Base-by-base conservation (phyloP, 2,329 filamentous ascomycete genomes). In the Penicillium sp. region DNA sequence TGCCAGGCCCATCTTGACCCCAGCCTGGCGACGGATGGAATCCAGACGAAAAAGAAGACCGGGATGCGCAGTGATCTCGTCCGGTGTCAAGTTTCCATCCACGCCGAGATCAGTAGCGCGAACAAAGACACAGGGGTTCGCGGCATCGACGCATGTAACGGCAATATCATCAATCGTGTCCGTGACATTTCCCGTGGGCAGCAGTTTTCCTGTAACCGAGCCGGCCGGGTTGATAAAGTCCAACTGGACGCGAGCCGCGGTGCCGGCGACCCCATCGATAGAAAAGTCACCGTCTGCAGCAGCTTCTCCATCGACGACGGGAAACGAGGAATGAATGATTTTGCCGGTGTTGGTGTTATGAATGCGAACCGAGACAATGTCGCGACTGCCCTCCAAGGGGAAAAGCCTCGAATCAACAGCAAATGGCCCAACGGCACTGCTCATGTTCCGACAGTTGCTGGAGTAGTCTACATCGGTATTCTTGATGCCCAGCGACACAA, bases 371-470 rank as follows among this genome's bases (percentile, higher is more conserved):
- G 49, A 53, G 31, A 43, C 54, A 2, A 40, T 43, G 70, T 77
- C 1, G 72, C 69, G 47, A 65, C 27, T 36, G 1, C 44, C 24
- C 1, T 22, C 11, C 6, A 53, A 24, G 0, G 47, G 11, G 46
- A 80, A 66, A 1, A 84, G 51, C 2, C 76, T 72, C 20, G 74
- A 64, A 68, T 87, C 68, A 61, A 82, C 70, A 2, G 80, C 81
- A 59, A 79, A 83, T 0, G 85, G 84, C 0, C 84, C 86, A 37
- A 88, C 76, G 0, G 80, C 76, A 32, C 78, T 75, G 5, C 74
- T 80, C 82, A 89, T 85, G 62, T 88, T 88, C n/a, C 85, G 85
- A 61, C 85, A 88, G 57, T 87, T 89, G 20, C 84, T 81, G 0
- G 81, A 80, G 57, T 80, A 77, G 58, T 88, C 85, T 2, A 89